Base-by-base conservation (phyloP, 176 grass and related monocot species). In the Aegilops longissima region DNA sequence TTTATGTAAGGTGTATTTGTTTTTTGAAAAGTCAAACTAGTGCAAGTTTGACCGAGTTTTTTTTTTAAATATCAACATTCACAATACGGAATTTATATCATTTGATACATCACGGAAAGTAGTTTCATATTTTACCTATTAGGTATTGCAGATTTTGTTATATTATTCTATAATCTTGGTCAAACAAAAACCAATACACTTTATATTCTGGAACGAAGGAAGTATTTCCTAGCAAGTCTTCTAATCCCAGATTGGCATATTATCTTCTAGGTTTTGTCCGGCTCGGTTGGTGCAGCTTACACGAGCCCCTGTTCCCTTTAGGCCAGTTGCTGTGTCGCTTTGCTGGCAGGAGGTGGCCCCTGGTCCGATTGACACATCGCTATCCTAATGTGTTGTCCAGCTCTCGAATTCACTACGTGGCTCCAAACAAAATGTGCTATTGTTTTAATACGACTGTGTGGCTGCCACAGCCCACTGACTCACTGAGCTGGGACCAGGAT, bases 381-480 rank as follows among this genome's bases (percentile, higher is more conserved):
- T 91, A 20, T 91, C 86, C 3, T 12, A 70, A 88, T 91, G 89
- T 91, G 89, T 91, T 91, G 86, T 91, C 89, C 77, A 47, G 68
- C 73, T 4, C 73, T 10, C 17, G 33, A 81, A 70, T 8, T 5
- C 54, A 9, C 49, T 8, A 20, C 61, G 67, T 67, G 36, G 76
- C 85, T 62, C 59, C 5, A 12, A 56, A 42, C 5, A 24, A 31
- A 58, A 56, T 17, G 34, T 64, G 29, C 2, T 12, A 14, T 58
- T n/a, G 16, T n/a, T 0, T 61, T 45, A 25, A 25, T 73, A 14
- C 31, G 49, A 64, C 56, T 70, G 20, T 7, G 62, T 14, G 78
- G 70, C 64, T 21, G 49, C 47, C 35, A 27, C 62, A 23, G 25
- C 7, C 42, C 72, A 49, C n/a, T 54, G 51, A 18, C 5, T 1